Evolutionary conservation across 1,139 yeast species (phyloP).

Genomic region (Wickerhamomyces sp.): DNA sequence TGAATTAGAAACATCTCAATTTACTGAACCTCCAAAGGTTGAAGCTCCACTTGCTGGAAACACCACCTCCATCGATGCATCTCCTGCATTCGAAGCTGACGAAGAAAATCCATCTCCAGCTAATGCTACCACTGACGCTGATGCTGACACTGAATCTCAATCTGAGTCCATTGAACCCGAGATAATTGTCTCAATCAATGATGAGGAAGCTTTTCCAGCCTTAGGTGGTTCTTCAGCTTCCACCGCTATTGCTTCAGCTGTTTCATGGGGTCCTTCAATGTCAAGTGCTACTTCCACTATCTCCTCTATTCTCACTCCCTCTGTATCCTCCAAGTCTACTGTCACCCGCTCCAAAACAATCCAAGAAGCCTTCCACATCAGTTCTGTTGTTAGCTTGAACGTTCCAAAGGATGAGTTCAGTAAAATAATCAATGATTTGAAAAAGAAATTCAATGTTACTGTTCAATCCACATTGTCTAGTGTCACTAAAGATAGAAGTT

Average conservation of each 20-base stretch:
- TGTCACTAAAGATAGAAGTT: constrained; percentile 75
- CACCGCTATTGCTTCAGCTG: constrained; percentile 32
- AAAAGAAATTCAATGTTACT: constrained; percentile 56
- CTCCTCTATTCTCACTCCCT: constrained; percentile 23
- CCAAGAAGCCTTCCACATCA: constrained; percentile 72
- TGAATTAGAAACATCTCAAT: too few relatives aligned
- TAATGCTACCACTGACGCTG: background rate
- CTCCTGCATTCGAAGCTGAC: background rate
- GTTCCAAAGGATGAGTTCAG: constrained; percentile 61
- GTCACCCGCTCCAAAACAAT: constrained; percentile 38
- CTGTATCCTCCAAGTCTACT: constrained; percentile 11
- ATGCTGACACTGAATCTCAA: background rate
- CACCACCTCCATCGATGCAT: too few relatives aligned
- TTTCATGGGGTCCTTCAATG: constrained; percentile 40
- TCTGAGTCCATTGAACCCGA: too few relatives aligned
- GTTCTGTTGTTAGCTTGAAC: constrained; percentile 59
- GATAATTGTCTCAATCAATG: constrained; percentile 25
- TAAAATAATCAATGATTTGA: constrained; percentile 58
- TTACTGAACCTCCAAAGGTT: too few relatives aligned
- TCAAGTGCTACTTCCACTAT: constrained; percentile 29
- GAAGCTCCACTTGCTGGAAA: too few relatives aligned
- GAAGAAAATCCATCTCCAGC: background rate
- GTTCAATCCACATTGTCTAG: constrained; percentile 83
- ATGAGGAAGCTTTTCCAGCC: constrained; percentile 65
- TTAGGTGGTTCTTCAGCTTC: constrained; percentile 43